Base-by-base conservation (phyloP, 768 basidiomycete species). In the Podaxis mareebaensis region DNA sequence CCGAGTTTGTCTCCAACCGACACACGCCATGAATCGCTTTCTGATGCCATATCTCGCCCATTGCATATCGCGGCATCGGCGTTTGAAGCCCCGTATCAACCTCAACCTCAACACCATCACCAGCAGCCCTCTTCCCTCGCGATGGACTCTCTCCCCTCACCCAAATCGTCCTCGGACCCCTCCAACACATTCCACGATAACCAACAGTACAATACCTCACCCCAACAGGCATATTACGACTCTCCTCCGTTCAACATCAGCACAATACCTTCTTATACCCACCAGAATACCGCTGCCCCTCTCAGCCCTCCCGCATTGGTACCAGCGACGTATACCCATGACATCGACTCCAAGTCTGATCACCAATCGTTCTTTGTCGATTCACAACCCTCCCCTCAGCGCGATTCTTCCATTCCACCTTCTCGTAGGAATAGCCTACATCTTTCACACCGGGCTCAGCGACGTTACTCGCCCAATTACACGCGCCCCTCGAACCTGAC, bases 121-220 rank as follows among this genome's bases (percentile, higher is more conserved):
- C 51, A 64, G 53, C 42, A 38, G 28, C 3, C 38, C 30, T 48
- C 63, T 57, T 65, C 58, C 12, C 64, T 42, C 15, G 49, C 42
- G 60, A 57, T 48, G 44, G 53, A 48, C 51, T 49, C 53, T 11
- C 42, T 48, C 40, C 22, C 61, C 38, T 53, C 60, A 11, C 51
- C 60, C 28, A n/a, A 28, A 6, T 40, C 58, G 10, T 60, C 52
- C 49, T 53, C 58, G 58, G 54, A 64, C 28, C 24, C 57, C 20
- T 49, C 46, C 33, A 22, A 33, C 44, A 3, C 26, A 7, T 49
- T 38, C 12, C 51, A 39, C 22, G 6, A 33, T 28, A 26, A 3
- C n/a, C 38, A 26, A 12, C 51, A 26, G 15, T 60, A 53, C 22
- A 48, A 56, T 26, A 26, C 51, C 13, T 24, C 55, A 20, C 39